Base-by-base conservation (phyloP, 2,329 filamentous ascomycete genomes). In the Ophiognomonia clavigignenti-juglandacearum region DNA sequence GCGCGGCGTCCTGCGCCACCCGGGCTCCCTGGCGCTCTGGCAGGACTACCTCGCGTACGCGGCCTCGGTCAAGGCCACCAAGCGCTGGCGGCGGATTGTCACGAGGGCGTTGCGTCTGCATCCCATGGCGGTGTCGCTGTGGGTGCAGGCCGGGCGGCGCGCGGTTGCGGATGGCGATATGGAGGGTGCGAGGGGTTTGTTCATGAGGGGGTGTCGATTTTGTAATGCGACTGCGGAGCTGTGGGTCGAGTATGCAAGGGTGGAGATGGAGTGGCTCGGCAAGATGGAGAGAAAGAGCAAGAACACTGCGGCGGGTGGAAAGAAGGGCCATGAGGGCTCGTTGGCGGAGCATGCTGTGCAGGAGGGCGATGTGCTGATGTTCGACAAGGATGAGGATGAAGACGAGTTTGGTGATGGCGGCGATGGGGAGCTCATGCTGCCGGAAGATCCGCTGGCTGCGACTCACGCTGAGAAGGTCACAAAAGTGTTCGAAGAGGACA, bases 221-320 rank as follows among this genome's bases (percentile, higher is more conserved):
- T 96, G 91, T 70, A 88, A 84, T 43, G 79, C 73, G 40, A 84
- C 86, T 39, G 80, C 75, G 53, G 72, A 74, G 16, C 65, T 98
- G 43, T 98, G 92, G 90, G 63, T 95, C 27, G 88, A 96, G 67
- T 97, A 96, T 62, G 86, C 87, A 8, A 85, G 87, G 61, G 77
- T 92, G 60, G 93, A 98, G 73, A 89, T 96, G 82, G 85, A 93
- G 53, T 97, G 95, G 74, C 74, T 97, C 47, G 82, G 79, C 43
- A 90, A 87, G 68, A 82, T 97, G 60, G 82, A 87, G 49, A 81
- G 80, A 51, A 80, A 89, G 63, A 82, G 84, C 65, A 80, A 89
- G 62, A 82, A 84, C 24, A 26, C 10, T 10, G 24, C 24, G 6
- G 24, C 6, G 24, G 24, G 6, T 64, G 76, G 75, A 56, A 66